Evolutionary conservation across 2,329 filamentous ascomycete genomes (phyloP).

Genomic region (Penicillium griseofulvum): DNA sequence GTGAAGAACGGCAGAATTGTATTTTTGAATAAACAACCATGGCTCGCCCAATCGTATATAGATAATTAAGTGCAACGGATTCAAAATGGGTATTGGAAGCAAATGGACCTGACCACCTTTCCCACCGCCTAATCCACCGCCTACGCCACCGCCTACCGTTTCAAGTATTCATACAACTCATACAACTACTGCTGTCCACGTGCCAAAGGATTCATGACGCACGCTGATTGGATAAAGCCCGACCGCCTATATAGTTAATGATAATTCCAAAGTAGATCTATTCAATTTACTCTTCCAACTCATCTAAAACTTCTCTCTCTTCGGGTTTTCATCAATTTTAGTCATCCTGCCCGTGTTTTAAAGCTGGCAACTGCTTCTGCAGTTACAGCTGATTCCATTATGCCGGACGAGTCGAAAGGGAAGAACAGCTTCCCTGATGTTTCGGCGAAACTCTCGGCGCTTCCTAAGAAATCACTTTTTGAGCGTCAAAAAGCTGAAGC

Average conservation of each 20-base stretch:
- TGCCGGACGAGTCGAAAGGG: conserved; percentile 40
- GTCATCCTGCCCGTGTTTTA: background rate
- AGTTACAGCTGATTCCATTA: conserved; percentile 24
- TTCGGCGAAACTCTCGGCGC: conserved; percentile 73
- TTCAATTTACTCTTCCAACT: background rate
- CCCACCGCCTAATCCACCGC: too few species aligned
- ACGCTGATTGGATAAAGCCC: background rate
- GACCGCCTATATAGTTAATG: background rate
- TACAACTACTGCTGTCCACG: background rate
- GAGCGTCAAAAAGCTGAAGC: conserved; percentile 86
- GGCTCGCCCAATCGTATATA: too few species aligned
- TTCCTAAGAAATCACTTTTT: conserved; percentile 80
- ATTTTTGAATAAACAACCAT: too few species aligned
- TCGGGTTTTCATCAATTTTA: background rate
- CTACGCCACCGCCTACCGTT: too few species aligned
- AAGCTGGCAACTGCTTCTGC: conserved; percentile 15
- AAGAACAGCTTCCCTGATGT: conserved; percentile 63
- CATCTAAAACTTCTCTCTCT: background rate
- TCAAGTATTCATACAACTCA: too few species aligned
- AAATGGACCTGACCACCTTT: too few species aligned
- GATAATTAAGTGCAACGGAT: too few species aligned
- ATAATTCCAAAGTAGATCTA: too few species aligned
- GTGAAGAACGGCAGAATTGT: too few species aligned
- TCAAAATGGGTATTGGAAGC: too few species aligned
- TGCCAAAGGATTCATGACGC: background rate